A percentile compares a stretch with the other conserved stretches of the same genome.
Evolutionary conservation across 2,329 filamentous ascomycete genomes (phyloP).

Genomic region (Fusarium equiseti): DNA sequence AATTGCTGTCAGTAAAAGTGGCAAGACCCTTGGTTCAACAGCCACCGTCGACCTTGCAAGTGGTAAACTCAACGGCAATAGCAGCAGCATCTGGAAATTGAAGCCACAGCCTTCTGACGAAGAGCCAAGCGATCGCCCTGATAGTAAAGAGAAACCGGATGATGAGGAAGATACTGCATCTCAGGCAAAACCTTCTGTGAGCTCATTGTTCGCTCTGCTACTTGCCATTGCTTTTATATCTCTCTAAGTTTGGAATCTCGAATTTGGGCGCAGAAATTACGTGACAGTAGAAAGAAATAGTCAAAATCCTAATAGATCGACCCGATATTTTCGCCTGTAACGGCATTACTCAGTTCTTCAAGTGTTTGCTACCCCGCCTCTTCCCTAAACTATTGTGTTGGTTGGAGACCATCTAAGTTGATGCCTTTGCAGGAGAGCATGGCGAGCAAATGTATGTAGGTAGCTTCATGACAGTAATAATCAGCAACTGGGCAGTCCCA

Average conservation of each 20-base stretch:
- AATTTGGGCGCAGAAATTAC: background rate
- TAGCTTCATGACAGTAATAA: background rate
- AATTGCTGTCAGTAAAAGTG: constrained; percentile 30
- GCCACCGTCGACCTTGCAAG: constrained; percentile 36
- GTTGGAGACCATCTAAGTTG: background rate
- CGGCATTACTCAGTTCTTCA: background rate
- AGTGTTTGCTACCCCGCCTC: background rate
- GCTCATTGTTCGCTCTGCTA: constrained; percentile 24
- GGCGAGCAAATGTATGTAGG: background rate
- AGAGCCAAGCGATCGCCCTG: background rate
- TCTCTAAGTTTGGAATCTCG: background rate
- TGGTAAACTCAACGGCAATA: constrained; percentile 37
- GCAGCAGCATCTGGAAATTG: constrained; percentile 37
- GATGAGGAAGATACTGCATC: constrained; percentile 29
- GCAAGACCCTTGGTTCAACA: constrained; percentile 38
- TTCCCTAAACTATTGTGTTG: constrained; percentile 7
- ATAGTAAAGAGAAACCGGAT: background rate
- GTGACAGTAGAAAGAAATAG: background rate
- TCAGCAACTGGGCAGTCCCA: background rate
- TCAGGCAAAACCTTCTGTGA: constrained; percentile 4
- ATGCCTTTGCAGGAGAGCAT: constrained; percentile 12
- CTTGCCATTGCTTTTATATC: constrained; percentile 22
- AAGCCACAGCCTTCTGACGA: constrained; percentile 10
- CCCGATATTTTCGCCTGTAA: background rate
- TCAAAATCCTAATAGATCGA: background rate